phyloP scores from a whole-genome alignment of 1,284 basidiomycete species.

The Papiliotrema terrestris region DNA sequence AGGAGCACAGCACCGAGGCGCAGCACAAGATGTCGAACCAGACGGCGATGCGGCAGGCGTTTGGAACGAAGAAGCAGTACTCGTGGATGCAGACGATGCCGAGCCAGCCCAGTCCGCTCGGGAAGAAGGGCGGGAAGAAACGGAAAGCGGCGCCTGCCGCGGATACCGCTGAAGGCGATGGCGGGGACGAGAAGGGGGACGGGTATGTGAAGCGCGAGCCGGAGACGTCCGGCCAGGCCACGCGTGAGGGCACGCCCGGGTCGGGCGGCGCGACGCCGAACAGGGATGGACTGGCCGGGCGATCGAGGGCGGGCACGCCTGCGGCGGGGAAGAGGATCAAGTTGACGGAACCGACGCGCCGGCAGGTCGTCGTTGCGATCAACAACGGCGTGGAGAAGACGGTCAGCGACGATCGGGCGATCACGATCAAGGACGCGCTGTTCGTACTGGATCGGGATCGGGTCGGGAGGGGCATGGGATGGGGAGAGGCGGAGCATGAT shows the following conservation, averaged over 20 bases:
- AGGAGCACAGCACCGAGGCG: conserved; percentile 35
- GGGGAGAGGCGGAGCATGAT: conserved; percentile 8
- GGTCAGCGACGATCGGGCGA: conserved; percentile 32
- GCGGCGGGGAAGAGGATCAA: background rate
- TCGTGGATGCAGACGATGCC: conserved; percentile 37
- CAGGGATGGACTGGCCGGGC: background rate
- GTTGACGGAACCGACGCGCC: conserved; percentile 1
- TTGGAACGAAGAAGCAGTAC: conserved; percentile 32
- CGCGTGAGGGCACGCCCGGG: background rate
- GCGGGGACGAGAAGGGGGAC: no score
- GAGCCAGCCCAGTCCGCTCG: conserved; percentile 19
- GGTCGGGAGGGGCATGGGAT: conserved; percentile 27
- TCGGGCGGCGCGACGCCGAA: background rate
- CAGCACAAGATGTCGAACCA: conserved; percentile 40
- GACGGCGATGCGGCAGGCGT: conserved; percentile 23
- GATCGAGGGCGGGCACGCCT: background rate
- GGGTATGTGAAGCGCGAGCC: background rate
- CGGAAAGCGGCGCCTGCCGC: conserved; percentile 18
- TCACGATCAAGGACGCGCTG: conserved; percentile 37
- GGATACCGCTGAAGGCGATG: background rate
- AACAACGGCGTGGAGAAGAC: conserved; percentile 13
- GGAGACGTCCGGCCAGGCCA: background rate
- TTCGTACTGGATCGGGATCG: conserved; percentile 43
- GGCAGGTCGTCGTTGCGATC: conserved; percentile 8
- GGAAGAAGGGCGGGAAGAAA: conserved; percentile 7